phyloP scores from a whole-genome alignment of 148 eudicot species.

The Nyssa sinensis region DNA sequence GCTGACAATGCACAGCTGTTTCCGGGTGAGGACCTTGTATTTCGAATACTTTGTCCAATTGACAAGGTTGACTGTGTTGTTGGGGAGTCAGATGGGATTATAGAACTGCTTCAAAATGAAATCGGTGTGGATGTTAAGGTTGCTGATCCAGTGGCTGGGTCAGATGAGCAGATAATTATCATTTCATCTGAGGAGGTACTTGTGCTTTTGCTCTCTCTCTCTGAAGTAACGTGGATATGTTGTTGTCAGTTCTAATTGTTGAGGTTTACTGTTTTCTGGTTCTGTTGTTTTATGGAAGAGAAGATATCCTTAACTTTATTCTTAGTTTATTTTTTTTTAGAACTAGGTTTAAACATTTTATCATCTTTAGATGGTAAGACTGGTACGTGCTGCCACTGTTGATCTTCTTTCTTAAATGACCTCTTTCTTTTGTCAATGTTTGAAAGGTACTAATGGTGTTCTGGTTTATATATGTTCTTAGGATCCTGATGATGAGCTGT shows the following conservation, averaged over 20 bases:
- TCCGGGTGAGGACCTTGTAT: slow-evolving; percentile 69
- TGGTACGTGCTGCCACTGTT: background rate
- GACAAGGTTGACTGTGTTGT: slow-evolving; percentile 70
- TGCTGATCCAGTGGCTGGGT: slow-evolving; percentile 64
- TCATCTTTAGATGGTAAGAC: background rate
- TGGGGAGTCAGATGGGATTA: slow-evolving; percentile 81
- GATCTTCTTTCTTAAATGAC: background rate
- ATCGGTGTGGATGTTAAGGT: slow-evolving; percentile 87
- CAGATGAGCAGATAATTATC: slow-evolving; percentile 66
- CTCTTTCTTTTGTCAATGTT: background rate
- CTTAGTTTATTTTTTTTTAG: background rate
- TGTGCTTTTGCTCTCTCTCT: slow-evolving; percentile 4
- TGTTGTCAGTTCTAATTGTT: background rate
- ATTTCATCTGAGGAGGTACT: slow-evolving; percentile 87
- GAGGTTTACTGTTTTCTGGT: slow-evolving; percentile 6
- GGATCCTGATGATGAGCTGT: slow-evolving; percentile 96
- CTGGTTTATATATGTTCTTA: slow-evolving; percentile 19
- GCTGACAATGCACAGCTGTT: slow-evolving; percentile 49
- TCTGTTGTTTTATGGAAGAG: background rate
- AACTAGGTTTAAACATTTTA: background rate
- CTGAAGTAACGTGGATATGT: background rate
- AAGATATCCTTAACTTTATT: background rate
- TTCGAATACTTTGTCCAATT: slow-evolving; percentile 85
- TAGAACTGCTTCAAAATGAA: slow-evolving; percentile 84
- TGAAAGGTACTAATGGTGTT: background rate